Conservation (phyloP, 2,329 filamentous ascomycete genomes). For the Septoria petroselini region DNA sequence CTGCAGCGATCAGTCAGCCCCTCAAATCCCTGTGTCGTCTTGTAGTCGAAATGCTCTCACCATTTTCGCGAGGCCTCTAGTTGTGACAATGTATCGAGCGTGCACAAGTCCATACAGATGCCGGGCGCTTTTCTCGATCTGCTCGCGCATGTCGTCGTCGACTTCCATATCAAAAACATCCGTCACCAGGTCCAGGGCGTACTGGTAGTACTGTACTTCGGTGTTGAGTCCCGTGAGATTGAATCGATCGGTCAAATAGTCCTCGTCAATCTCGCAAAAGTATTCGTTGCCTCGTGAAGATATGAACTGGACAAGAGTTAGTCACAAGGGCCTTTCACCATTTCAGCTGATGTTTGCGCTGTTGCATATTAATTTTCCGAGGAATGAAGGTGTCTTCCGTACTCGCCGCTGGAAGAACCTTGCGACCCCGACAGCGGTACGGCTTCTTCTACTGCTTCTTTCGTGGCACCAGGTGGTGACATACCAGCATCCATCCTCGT, state of each 20-base stretch:
- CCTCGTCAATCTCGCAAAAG: constrained; percentile 99
- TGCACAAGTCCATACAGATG: constrained; percentile 96
- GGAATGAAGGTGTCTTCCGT: background rate
- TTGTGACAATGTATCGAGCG: constrained; percentile 94
- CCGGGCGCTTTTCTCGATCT: constrained; percentile 93
- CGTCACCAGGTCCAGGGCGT: constrained; percentile 93
- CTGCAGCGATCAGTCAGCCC: constrained; percentile 49
- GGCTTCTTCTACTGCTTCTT: too few relatives aligned
- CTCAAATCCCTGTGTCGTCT: background rate
- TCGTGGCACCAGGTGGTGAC: background rate
- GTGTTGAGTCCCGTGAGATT: constrained; percentile 96
- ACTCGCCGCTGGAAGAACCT: background rate
- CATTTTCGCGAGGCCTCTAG: constrained; percentile 91
- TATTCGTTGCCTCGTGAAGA: constrained; percentile 97
- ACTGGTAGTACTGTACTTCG: constrained; percentile 98
- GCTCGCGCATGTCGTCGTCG: constrained; percentile 96
- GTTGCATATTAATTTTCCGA: background rate
- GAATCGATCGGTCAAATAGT: constrained; percentile 96
- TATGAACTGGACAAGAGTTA: constrained; percentile 71
- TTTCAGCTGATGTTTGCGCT: background rate
- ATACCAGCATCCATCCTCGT: background rate
- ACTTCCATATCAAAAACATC: constrained; percentile 98
- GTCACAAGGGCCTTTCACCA: background rate
- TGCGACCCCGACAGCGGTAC: background rate
- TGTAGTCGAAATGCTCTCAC: constrained; percentile 51